These are phyloP conservation scores for Pseudogymnoascus sp. DNA, from an alignment of 2,329 filamentous ascomycete genomes.

Conservation along the genomic window DNA sequence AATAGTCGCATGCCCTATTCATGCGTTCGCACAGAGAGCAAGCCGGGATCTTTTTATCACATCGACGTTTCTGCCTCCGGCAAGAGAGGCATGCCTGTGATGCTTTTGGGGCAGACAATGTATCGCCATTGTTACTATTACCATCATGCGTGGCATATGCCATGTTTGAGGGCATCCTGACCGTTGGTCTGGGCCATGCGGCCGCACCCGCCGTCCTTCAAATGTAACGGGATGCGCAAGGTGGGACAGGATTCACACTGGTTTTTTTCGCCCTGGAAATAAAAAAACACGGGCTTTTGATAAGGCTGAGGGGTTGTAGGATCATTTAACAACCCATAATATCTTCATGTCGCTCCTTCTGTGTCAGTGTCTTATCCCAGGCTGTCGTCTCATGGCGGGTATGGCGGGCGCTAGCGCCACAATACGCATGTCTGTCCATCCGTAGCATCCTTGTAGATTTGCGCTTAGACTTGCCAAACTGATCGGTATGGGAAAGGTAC, in stretches of 20 bases:
- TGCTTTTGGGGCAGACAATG: constrained; percentile 24
- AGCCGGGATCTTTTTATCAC: constrained; percentile 42
- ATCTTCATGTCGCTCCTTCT: neutral
- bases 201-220: neutral
- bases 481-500: neutral
- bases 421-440: neutral
- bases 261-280: neutral
- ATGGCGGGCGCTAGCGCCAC: constrained; percentile 6
- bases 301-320: neutral
- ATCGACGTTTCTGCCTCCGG: constrained; percentile 44
- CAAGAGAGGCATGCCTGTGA: constrained; percentile 38
- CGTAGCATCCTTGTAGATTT: neutral
- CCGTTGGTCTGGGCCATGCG: neutral
- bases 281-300: neutral
- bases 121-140: neutral
- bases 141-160: neutral
- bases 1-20: constrained; percentile 37
- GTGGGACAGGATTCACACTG: neutral
- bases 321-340: neutral
- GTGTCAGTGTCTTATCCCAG: neutral
- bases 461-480: neutral
- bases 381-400: constrained; percentile 4
- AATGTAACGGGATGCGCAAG: neutral
- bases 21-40: constrained; percentile 42
- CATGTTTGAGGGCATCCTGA: constrained; percentile 1